phyloP scores from a whole-genome alignment of 2,329 filamentous ascomycete species.

The Aspergillus carbonarius region DNA sequence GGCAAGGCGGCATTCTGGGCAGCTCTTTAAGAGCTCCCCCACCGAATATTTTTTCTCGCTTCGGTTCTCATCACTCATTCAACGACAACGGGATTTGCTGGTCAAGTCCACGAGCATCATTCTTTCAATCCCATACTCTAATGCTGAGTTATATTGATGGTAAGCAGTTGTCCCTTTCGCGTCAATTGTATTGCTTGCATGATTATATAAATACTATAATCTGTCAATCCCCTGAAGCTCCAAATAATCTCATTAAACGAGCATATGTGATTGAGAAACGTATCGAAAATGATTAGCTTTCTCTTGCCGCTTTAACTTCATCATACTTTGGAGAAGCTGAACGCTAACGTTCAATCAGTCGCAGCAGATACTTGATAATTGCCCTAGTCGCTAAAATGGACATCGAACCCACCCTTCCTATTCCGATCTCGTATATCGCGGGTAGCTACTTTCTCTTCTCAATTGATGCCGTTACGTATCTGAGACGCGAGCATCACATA shows the following conservation, averaged over 20 bases:
- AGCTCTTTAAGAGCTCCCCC: conserved; percentile 19
- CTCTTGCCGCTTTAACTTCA: conserved; percentile 11
- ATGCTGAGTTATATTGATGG: conserved; percentile 29
- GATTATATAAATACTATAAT: conserved; percentile 66
- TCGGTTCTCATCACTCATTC: conserved; percentile 1
- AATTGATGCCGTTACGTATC: conserved; percentile 71
- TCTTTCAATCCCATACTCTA: background rate
- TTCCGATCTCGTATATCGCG: conserved; percentile 78
- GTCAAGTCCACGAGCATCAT: conserved; percentile 23
- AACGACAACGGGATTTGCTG: conserved; percentile 28
- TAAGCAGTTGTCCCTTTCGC: conserved; percentile 19
- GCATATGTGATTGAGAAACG: conserved; percentile 46
- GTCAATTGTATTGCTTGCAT: conserved; percentile 46
- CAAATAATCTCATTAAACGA: conserved; percentile 38
- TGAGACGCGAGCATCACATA: conserved; percentile 78
- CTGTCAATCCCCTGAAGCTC: conserved; percentile 81
- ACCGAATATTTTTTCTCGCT: conserved; percentile 6
- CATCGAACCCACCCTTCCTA: conserved; percentile 50
- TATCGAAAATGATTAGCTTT: conserved; percentile 38
- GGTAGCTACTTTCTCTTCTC: conserved; percentile 89
- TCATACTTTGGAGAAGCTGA: conserved; percentile 9
- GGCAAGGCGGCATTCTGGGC: conserved; percentile 12
- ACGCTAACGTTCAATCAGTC: conserved; percentile 25
- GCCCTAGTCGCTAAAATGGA: conserved; percentile 27
- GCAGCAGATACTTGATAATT: conserved; percentile 9